These are phyloP conservation scores for Backusella circina DNA, from an alignment of 192 early-diverging fungal species.

Conservation along the genomic window DNA sequence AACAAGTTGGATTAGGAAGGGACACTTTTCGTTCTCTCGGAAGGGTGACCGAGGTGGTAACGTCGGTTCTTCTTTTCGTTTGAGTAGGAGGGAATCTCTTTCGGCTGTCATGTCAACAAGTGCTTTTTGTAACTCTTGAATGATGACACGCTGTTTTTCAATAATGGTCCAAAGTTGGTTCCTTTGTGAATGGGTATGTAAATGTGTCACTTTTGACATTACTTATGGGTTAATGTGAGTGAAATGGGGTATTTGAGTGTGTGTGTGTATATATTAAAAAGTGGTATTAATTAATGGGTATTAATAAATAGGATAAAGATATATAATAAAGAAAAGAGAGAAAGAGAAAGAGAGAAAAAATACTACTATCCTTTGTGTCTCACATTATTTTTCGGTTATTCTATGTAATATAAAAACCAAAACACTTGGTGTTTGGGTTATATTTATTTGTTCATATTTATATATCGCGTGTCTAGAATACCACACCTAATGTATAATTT, in stretches of 20 bases:
- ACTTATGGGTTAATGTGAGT: neutral
- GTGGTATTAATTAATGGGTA: too few relatives aligned
- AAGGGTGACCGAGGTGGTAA: slow-evolving; percentile 32
- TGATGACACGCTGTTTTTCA: slow-evolving; percentile 82
- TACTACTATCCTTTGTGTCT: too few relatives aligned
- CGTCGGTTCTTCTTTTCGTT: slow-evolving; percentile 1
- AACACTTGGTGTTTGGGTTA: too few relatives aligned
- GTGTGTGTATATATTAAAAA: too few relatives aligned
- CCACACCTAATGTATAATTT: too few relatives aligned
- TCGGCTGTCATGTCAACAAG: slow-evolving; percentile 36
- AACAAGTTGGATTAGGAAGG: slow-evolving; percentile 33
- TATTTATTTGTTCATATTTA: too few relatives aligned
- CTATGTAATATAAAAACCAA: too few relatives aligned
- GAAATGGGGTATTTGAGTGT: neutral
- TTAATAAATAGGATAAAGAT: neutral
- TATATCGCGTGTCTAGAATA: too few relatives aligned
- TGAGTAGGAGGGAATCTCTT: slow-evolving; percentile 34
- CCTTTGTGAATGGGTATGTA: slow-evolving; percentile 52
- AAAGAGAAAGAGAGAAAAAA: too few relatives aligned
- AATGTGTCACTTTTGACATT: neutral
- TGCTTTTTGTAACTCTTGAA: slow-evolving; percentile 80
- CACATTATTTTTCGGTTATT: too few relatives aligned
- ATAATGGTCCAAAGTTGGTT: slow-evolving; percentile 92
- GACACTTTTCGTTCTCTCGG: slow-evolving; percentile 56
- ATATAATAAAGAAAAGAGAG: neutral